phyloP scores from a whole-genome alignment of 441 rosid genomes.

The Populus hybrid region DNA sequence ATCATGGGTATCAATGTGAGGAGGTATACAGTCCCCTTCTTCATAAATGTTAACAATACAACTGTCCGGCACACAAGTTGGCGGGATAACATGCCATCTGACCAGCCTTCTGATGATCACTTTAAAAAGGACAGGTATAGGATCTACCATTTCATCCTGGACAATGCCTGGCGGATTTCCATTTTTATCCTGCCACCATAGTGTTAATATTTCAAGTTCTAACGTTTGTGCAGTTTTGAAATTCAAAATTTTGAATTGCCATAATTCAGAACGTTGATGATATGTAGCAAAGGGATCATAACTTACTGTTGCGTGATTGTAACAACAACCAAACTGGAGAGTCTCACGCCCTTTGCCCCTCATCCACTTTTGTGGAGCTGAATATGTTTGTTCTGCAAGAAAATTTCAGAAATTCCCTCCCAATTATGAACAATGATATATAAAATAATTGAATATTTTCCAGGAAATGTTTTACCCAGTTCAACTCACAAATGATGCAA shows the following conservation, averaged over 20 bases:
- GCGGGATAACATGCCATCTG: slow-evolving; percentile 81
- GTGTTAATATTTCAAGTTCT: not conserved
- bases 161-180: slow-evolving; percentile 90
- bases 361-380: slow-evolving; percentile 95
- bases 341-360: slow-evolving; percentile 93
- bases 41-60: slow-evolving; percentile 88
- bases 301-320: slow-evolving; percentile 77
- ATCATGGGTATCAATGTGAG: slow-evolving; percentile 86
- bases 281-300: not conserved
- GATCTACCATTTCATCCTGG: slow-evolving; percentile 57
- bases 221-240: not conserved
- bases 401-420: not conserved
- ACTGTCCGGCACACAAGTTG: slow-evolving; percentile 83
- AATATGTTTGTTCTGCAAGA: slow-evolving; percentile 61
- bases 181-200: slow-evolving; percentile 59
- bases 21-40: slow-evolving; percentile 94
- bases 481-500: not conserved
- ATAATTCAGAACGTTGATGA: not conserved
- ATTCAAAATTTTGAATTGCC: not conserved
- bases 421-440: not conserved
- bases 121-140: slow-evolving; percentile 67
- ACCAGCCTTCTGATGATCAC: slow-evolving; percentile 75
- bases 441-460: not conserved
- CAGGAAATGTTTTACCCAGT: not conserved
- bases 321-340: slow-evolving; percentile 95